Conservation (phyloP, 116 monocot genomes). For the Dioscorea cayenensis region DNA sequence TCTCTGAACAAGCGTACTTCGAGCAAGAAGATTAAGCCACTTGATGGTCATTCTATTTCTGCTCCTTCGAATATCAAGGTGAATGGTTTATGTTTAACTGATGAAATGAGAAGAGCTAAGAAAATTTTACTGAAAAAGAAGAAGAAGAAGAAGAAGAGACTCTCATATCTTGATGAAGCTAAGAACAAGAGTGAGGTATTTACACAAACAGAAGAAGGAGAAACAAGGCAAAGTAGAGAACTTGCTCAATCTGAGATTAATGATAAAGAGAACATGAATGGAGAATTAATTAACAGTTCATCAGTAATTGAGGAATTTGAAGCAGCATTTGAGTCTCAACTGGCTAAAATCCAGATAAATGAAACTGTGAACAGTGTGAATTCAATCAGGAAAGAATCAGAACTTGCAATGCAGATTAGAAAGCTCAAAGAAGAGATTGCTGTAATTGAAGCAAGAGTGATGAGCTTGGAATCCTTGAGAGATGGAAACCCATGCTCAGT, state of each 20-base stretch:
- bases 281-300: not conserved
- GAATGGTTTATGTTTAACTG: not conserved
- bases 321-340: constrained; percentile 2
- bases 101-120: not conserved
- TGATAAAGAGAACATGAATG: not conserved
- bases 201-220: not conserved
- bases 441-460: constrained; percentile 14
- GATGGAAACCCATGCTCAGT: constrained; percentile 10
- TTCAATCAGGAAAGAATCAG: constrained; percentile 9
- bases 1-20: not conserved
- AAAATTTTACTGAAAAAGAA: not conserved
- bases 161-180: not conserved
- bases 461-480: constrained; percentile 11
- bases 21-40: not conserved
- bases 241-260: not conserved
- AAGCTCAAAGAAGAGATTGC: constrained; percentile 28
- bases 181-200: not conserved
- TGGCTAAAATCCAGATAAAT: not conserved
- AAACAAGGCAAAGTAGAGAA: not conserved
- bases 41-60: too few relatives aligned
- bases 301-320: not conserved
- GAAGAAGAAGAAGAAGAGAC: not conserved
- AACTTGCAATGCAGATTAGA: constrained; percentile 22
- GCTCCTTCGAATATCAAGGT: not conserved
- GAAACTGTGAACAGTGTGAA: not conserved